phyloP scores from a whole-genome alignment of 1,139 yeast species.

The Kodamaea ohmeri region DNA sequence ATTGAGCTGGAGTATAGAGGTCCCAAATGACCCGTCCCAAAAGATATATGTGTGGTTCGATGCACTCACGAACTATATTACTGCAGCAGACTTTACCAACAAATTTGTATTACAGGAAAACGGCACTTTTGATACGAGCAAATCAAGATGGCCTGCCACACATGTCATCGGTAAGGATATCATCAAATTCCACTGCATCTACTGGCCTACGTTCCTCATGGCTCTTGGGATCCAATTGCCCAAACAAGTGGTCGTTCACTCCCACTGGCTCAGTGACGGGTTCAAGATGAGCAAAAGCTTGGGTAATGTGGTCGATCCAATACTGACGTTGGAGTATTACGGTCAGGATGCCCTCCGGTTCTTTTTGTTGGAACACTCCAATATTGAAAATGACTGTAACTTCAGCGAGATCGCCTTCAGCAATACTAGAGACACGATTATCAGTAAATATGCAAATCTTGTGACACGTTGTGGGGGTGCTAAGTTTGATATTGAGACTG shows the following conservation, averaged over 20 bases:
- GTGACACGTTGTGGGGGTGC: conserved; percentile 70
- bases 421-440: conserved; percentile 59
- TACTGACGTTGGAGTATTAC: conserved; percentile 54
- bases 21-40: conserved; percentile 77
- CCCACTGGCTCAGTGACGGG: conserved; percentile 92
- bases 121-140: conserved; percentile 11
- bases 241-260: conserved; percentile 75
- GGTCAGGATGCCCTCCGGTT: conserved; percentile 76
- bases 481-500: conserved; percentile 57
- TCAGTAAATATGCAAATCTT: conserved; percentile 82
- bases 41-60: conserved; percentile 96
- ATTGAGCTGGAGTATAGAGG: conserved; percentile 86
- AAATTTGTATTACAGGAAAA: conserved; percentile 13
- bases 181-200: conserved; percentile 79
- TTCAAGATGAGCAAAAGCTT: conserved; percentile 89
- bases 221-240: conserved; percentile 79
- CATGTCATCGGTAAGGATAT: conserved; percentile 94
- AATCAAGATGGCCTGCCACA: conserved; percentile 56
- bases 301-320: conserved; percentile 96
- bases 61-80: conserved; percentile 82
- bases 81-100: conserved; percentile 65
- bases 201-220: conserved; percentile 91
- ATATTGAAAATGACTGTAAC: conserved; percentile 74
- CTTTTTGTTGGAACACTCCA: conserved; percentile 74
- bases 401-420: conserved; percentile 61